These are phyloP conservation scores for Monosporozyma siamensis DNA, from an alignment of 805 yeast species.

Conservation along the genomic window DNA sequence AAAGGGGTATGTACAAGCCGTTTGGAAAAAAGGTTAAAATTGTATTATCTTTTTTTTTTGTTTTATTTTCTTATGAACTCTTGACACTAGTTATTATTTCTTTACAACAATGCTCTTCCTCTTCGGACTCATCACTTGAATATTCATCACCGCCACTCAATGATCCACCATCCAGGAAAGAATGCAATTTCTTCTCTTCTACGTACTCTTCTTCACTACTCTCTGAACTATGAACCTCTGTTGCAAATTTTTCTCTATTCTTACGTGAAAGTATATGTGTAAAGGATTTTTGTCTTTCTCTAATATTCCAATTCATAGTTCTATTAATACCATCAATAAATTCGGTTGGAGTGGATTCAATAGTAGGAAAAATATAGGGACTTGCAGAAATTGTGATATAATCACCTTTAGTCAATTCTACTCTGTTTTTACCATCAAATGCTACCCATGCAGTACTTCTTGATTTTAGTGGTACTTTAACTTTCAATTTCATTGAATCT, in stretches of 20 bases:
- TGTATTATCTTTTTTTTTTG: no score
- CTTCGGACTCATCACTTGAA: not conserved
- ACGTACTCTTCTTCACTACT: conserved; percentile 9
- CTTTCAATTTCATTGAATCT: conserved; percentile 77
- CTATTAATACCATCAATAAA: conserved; percentile 77
- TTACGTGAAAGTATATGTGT: conserved; percentile 24
- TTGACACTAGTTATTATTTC: not conserved
- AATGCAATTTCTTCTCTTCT: conserved; percentile 3
- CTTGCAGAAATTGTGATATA: conserved; percentile 77
- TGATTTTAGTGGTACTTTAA: conserved; percentile 71
- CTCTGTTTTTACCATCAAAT: conserved; percentile 84
- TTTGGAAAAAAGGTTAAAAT: no score
- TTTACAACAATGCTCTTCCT: not conserved
- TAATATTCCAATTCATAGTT: conserved; percentile 84
- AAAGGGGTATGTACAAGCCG: not conserved
- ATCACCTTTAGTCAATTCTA: conserved; percentile 72
- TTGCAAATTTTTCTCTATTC: conserved; percentile 12
- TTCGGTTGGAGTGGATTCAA: conserved; percentile 61
- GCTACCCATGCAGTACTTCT: conserved; percentile 92
- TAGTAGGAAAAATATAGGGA: conserved; percentile 88
- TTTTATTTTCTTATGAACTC: not conserved
- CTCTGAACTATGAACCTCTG: conserved; percentile 5
- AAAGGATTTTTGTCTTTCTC: conserved; percentile 80
- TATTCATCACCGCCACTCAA: not conserved
- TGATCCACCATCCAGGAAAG: not conserved